A percentile compares a stretch with the other conserved stretches of the same genome.
These are phyloP conservation scores for Claviceps lovelessii DNA, from an alignment of 2,329 filamentous ascomycete species.

Conservation along the genomic window DNA sequence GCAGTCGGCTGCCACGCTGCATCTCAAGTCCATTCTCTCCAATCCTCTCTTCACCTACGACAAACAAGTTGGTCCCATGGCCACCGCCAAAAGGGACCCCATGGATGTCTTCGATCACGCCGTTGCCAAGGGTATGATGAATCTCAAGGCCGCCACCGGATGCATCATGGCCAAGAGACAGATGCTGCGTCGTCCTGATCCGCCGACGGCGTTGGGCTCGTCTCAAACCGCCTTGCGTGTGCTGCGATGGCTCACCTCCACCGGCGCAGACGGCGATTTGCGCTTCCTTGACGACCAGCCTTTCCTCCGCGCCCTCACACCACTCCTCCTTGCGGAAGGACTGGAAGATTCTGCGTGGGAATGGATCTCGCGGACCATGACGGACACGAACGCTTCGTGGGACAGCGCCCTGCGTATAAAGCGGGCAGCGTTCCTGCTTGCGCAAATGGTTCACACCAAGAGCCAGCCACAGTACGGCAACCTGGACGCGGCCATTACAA, in stretches of 20 bases:
- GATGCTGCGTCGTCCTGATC: conserved; percentile 18
- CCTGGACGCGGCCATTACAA: conserved; percentile 35
- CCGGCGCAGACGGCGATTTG: conserved; percentile 31
- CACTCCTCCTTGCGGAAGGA: conserved; percentile 38
- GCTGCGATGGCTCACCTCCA: conserved; percentile 38
- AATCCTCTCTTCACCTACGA: conserved; percentile 39
- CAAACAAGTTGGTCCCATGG: conserved; percentile 11
- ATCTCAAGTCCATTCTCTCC: conserved; percentile 41
- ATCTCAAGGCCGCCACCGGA: conserved; percentile 34
- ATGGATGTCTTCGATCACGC: conserved; percentile 43
- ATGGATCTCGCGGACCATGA: conserved; percentile 33
- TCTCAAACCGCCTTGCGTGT: conserved; percentile 34
- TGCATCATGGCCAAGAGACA: conserved; percentile 35
- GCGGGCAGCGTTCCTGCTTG: conserved; percentile 21
- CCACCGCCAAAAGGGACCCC: conserved; percentile 24
- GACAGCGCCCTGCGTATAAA: conserved; percentile 11
- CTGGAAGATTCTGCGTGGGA: conserved; percentile 37
- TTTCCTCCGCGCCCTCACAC: conserved; percentile 27
- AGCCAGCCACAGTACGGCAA: conserved; percentile 25
- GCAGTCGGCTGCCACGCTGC: conserved; percentile 26
- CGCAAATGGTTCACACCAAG: conserved; percentile 28
- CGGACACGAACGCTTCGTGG: conserved; percentile 11
- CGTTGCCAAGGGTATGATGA: conserved; percentile 43
- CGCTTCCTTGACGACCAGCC: conserved; percentile 27
- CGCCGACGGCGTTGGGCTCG: conserved; percentile 19